A percentile compares a stretch with the other conserved stretches of the same genome.
These are phyloP conservation scores for Malus hybrid DNA, from an alignment of 331 rosid species.

Conservation along the genomic window DNA sequence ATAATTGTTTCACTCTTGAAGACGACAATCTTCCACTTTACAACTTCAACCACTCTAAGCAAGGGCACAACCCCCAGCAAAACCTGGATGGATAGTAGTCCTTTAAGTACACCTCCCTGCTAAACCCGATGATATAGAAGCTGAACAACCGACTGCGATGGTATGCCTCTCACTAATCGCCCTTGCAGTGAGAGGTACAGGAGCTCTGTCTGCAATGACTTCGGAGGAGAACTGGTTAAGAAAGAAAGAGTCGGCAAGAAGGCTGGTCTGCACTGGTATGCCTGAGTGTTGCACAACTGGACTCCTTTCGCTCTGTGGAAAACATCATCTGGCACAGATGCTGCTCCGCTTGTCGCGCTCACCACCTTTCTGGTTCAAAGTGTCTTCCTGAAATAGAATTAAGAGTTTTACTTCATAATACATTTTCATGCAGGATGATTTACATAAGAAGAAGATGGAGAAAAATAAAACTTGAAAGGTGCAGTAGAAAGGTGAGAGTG, in stretches of 20 bases:
- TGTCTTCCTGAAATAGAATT: constrained; percentile 52
- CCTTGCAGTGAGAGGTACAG: constrained; percentile 63
- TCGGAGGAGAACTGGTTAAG: constrained; percentile 89
- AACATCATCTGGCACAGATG: constrained; percentile 89
- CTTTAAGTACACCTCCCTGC: constrained; percentile 79
- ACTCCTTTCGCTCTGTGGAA: constrained; percentile 89
- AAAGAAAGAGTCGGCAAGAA: constrained; percentile 81
- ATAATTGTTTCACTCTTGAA: no score
- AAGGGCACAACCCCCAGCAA: constrained; percentile 94
- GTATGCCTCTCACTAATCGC: constrained; percentile 83
- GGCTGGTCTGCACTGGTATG: constrained; percentile 83
- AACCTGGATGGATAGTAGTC: constrained; percentile 77
- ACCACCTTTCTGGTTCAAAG: constrained; percentile 83
- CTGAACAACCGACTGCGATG: constrained; percentile 59
- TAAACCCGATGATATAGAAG: constrained; percentile 70
- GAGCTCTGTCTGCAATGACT: constrained; percentile 76
- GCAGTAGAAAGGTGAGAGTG: not conserved
- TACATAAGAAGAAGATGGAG: not conserved
- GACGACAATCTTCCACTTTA: constrained; percentile 6
- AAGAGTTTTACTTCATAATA: not conserved
- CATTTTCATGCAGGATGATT: not conserved
- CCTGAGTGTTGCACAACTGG: constrained; percentile 87
- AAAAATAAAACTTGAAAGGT: not conserved
- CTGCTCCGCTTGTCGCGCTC: constrained; percentile 80
- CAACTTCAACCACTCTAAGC: constrained; percentile 93